phyloP scores from a whole-genome alignment of 164 flowering plant species.

The Dillenia suffruticosa region DNA sequence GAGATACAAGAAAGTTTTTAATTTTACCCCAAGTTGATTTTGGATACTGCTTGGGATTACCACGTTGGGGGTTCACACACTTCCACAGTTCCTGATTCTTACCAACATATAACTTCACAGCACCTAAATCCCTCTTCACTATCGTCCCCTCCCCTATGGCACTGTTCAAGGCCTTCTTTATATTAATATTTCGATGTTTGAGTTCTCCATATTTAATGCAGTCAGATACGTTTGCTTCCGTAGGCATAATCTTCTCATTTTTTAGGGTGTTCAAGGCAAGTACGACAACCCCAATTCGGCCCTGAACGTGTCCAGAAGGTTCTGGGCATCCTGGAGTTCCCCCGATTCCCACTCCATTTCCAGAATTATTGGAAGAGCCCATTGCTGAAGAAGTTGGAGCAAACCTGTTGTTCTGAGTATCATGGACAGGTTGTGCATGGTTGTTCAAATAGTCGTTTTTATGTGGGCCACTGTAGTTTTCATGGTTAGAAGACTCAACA shows the following conservation, averaged over 20 bases:
- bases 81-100: constrained; percentile 68
- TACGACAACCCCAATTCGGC: constrained; percentile 62
- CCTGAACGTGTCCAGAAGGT: constrained; percentile 41
- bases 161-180: constrained; percentile 55
- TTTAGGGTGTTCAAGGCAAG: constrained; percentile 69
- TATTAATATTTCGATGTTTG: constrained; percentile 55
- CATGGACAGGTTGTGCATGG: constrained; percentile 19
- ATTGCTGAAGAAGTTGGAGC: constrained; percentile 23
- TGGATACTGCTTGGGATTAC: constrained; percentile 41
- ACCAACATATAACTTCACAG: constrained; percentile 46
- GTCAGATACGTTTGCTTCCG: constrained; percentile 70
- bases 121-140: constrained; percentile 45
- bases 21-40: constrained; percentile 62
- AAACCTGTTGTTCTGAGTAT: constrained; percentile 20
- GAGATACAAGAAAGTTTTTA: constrained; percentile 47
- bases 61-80: constrained; percentile 65
- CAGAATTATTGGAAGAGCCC: constrained; percentile 11
- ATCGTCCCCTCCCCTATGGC: constrained; percentile 70
- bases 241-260: constrained; percentile 67
- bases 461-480: constrained; percentile 23
- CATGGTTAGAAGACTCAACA: constrained; percentile 17
- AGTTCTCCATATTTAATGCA: constrained; percentile 67
- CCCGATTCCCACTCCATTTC: constrained; percentile 27
- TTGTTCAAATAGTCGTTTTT: constrained; percentile 19
- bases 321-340: constrained; percentile 40